Base-by-base conservation (phyloP, 1,284 basidiomycete genomes). In the Leccinum holopus region DNA sequence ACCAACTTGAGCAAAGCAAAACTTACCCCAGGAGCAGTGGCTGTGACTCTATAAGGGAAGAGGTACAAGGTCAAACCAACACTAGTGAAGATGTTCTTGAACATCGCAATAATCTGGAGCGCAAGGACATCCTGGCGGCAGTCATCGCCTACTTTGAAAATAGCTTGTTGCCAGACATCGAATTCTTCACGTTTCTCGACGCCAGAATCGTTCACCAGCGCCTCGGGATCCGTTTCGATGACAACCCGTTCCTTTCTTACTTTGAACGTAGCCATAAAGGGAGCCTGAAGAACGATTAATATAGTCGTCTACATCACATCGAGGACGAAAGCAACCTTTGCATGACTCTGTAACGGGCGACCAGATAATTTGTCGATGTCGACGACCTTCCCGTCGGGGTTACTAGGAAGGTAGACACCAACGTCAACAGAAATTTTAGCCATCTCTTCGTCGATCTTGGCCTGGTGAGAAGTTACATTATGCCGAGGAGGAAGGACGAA, bases 191-290 rank as follows among this genome's bases (percentile, higher is more conserved):
- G 85, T 44, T 78, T 83, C 70, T 90, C 86, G 39, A 79, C 72
- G 6, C 81, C 84, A 35, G 78, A 79, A 10, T 79, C 86, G 52
- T 87, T 84, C 53, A 90, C 73, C n/a, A 92, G 76, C 9, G 84
- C 86, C 60, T 94, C 90, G 1, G 88, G 85, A 66, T 91, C 81
- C 5, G 80, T 80, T 65, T 86, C 79, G 35, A 91, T 76, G 14
- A 86, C 82, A 16, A 86, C 75, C 11, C 83, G 82, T 67, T 93
- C 88, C 76, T 95, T 96, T 65, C 91, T 86, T 21, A 99, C 97
- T 81, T 97, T 97, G 84, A 99, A 99, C 0, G 97, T 98, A 0
- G 97, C 97, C 97, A 99, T 99, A 80, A 99, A 99, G 0, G 97
- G 97, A 5, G 97, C 96, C 94, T 96, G n/a, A 32, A 39, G 9